Conservation (phyloP, 148 eudicot genomes). For the Linanthus parryae region DNA sequence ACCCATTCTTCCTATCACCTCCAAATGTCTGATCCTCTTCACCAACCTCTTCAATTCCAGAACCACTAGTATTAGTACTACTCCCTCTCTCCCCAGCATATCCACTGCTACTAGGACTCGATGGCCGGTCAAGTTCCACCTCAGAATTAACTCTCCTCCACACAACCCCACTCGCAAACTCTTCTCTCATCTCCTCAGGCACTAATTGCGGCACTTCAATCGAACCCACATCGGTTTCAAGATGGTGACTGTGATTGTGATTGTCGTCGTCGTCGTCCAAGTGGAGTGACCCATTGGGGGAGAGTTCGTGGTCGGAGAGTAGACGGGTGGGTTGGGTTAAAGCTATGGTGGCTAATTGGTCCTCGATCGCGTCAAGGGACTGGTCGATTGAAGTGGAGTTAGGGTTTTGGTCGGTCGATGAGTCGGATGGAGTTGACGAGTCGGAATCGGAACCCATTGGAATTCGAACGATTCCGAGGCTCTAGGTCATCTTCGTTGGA, state of each 20-base stretch:
- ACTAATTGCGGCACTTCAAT: neutral
- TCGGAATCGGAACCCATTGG: too few relatives aligned
- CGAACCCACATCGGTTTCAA: too few relatives aligned
- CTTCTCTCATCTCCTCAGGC: too few relatives aligned
- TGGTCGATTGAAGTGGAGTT: conserved; percentile 26
- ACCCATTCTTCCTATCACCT: conserved; percentile 20
- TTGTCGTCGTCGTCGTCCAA: conserved; percentile 13
- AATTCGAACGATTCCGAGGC: too few relatives aligned
- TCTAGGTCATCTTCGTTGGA: too few relatives aligned
- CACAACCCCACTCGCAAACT: conserved; percentile 12
- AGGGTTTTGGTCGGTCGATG: conserved; percentile 29
- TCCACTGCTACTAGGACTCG: conserved; percentile 81
- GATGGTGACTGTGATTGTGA: conserved; percentile 1
- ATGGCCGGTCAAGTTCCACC: conserved; percentile 31
- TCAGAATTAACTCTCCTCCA: conserved; percentile 42
- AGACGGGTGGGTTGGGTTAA: conserved; percentile 11
- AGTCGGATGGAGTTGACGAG: too few relatives aligned
- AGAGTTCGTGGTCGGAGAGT: neutral
- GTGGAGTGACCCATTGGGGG: conserved; percentile 12
- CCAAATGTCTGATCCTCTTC: conserved; percentile 32
- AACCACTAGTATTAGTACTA: conserved; percentile 33
- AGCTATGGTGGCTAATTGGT: conserved; percentile 40
- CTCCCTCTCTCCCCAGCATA: conserved; percentile 83
- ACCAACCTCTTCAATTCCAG: conserved; percentile 39
- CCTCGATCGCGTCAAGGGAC: conserved; percentile 45